A percentile compares a stretch with the other conserved stretches of the same genome.
Conservation (phyloP, 768 basidiomycete species). For the Cystobasidium tubakii region DNA sequence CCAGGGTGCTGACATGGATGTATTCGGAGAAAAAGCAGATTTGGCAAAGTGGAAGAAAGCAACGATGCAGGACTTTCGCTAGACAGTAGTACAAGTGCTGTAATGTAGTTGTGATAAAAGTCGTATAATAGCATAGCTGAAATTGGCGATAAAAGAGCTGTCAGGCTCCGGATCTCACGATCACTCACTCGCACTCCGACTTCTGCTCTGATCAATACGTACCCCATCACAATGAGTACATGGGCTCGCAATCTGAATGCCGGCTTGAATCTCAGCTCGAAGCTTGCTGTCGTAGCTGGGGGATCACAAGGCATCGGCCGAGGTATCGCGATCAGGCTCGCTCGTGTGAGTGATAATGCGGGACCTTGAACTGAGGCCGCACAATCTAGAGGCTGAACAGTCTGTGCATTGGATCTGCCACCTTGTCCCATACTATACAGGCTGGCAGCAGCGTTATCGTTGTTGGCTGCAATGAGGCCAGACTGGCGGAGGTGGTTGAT, state of each 20-base stretch:
- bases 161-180: not conserved
- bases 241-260: constrained; percentile 39
- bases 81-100: not conserved
- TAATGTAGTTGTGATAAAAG: not conserved
- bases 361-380: too few relatives aligned
- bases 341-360: constrained; percentile 20
- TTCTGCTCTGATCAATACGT: not conserved
- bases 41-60: not conserved
- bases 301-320: constrained; percentile 43
- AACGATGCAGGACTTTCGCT: not conserved
- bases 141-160: too few relatives aligned
- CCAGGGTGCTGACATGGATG: not conserved
- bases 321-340: constrained; percentile 39
- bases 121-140: too few relatives aligned
- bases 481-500: constrained; percentile 36
- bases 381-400: too few relatives aligned
- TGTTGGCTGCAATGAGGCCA: constrained; percentile 41
- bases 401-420: too few relatives aligned
- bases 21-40: not conserved
- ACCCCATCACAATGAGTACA: constrained; percentile 29
- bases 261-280: constrained; percentile 42
- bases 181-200: not conserved
- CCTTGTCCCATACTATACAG: not conserved
- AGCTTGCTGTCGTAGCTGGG: constrained; percentile 39
- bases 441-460: constrained; percentile 43